Evolutionary conservation across 371 early-diverging fungal species (phyloP), one percentile per base, ranked within the genome.

Genomic region (Funneliformis caledonium): DNA sequence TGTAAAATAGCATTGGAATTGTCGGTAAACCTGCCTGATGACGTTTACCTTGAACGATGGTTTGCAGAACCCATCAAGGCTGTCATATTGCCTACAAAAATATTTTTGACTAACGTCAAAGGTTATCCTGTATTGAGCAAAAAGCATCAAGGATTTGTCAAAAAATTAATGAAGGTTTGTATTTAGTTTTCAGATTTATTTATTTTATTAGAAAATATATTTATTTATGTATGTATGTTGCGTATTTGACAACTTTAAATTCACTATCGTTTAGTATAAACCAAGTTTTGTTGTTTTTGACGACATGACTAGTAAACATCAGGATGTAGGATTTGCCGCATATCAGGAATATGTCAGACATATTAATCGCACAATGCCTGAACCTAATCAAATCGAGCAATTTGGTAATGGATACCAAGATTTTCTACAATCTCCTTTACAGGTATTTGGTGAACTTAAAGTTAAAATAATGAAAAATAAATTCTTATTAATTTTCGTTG

Each of bases 81-180:
- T 1, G 87, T 96, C 16, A 89, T 95, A 74, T 76, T 98, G 4
- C 92, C 95, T 2, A 90, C 91, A 4, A 81, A 86, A 12, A 84
- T 93, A 50, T 98, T 97, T 82, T 80, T 95, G 14, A 82, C 85
- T 10, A 97, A 97, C 85, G 82, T 86, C 59, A 94, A 93, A 80
- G 96, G 96, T 0, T 96, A 89, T 81, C 98, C 98, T 0, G 98
- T 97, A 26, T 87, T 98, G 50, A 86, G 89, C 52, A 95, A 95
- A 76, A 81, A 84, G 2, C 94, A 95, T 80, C 98, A 97, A 85
- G 65, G 82, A 0, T 90, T 93, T 52, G 82, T 96, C 47, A 86
- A 88, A 31, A 84, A 84, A 59, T 83, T 96, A 65, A 89, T 96
- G 88, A 86, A 88, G 78, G 85, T 87, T 82, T 56, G 65, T 67